Percentiles rank a stretch among this genome's conserved stretches.
Conservation (phyloP, 129 eudicot species). For the Smallanthus sonchifolius region DNA sequence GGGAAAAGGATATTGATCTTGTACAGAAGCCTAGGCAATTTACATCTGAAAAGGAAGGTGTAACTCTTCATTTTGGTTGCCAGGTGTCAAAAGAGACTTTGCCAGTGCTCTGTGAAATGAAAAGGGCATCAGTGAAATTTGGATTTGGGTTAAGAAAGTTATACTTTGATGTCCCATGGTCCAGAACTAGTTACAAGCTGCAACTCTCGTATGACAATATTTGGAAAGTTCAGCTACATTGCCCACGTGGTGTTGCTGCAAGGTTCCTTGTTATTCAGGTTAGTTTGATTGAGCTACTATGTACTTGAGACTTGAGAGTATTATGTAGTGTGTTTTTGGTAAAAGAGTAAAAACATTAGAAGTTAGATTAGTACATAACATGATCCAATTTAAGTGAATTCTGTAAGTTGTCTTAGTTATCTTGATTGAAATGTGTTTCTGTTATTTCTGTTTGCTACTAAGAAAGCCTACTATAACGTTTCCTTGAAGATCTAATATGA, state of each 20-base stretch:
- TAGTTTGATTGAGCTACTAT: constrained; percentile 9
- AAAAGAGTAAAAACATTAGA: background rate
- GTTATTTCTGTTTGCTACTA: background rate
- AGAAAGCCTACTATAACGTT: background rate
- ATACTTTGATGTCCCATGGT: constrained; percentile 33
- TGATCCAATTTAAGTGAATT: background rate
- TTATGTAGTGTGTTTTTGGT: background rate
- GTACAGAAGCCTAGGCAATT: constrained; percentile 39
- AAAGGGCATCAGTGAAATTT: constrained; percentile 41
- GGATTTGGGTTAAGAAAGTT: constrained; percentile 54
- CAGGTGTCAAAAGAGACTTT: constrained; percentile 52
- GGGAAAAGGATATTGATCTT: constrained; percentile 39
- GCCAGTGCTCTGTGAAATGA: constrained; percentile 41
- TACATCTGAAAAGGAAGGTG: constrained; percentile 35
- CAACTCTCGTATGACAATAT: constrained; percentile 70
- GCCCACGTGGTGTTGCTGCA: constrained; percentile 26
- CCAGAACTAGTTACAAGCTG: constrained; percentile 40
- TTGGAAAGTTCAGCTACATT: constrained; percentile 60
- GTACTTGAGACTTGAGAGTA: background rate
- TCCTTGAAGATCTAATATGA: background rate
- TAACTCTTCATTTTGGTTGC: constrained; percentile 62
- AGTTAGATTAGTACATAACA: background rate
- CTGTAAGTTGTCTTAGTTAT: background rate
- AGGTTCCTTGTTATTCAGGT: constrained; percentile 72
- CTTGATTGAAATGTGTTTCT: background rate